A percentile compares a stretch with the other conserved stretches of the same genome.
These are phyloP conservation scores for Phytopythium aichiense DNA, from an alignment of 352 stramenopile genomes.

Conservation along the genomic window DNA sequence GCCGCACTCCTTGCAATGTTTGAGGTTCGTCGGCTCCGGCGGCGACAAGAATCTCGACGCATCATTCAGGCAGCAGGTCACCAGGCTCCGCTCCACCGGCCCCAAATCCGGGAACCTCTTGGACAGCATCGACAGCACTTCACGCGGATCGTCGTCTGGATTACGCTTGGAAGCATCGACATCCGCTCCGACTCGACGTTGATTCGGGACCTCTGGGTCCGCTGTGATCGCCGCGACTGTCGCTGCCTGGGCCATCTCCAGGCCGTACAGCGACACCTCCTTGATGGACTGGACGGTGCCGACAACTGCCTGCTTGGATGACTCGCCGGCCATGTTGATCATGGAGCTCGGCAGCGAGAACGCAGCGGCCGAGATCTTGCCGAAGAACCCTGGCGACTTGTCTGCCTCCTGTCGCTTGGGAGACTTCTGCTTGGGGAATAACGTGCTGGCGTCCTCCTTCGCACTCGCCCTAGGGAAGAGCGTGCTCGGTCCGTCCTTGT, in stretches of 20 bases:
- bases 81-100: slow-evolving; percentile 62
- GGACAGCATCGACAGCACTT: slow-evolving; percentile 65
- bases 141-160: slow-evolving; percentile 23
- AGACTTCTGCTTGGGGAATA: slow-evolving; percentile 20
- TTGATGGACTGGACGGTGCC: slow-evolving; percentile 71
- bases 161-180: background rate
- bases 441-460: slow-evolving; percentile 9
- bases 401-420: slow-evolving; percentile 15
- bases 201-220: slow-evolving; percentile 27
- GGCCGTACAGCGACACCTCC: slow-evolving; percentile 65
- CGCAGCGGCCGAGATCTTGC: slow-evolving; percentile 50
- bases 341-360: slow-evolving; percentile 59
- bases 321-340: slow-evolving; percentile 55
- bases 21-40: slow-evolving; percentile 56
- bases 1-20: slow-evolving; percentile 65
- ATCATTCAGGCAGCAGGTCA: slow-evolving; percentile 61
- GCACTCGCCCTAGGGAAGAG: slow-evolving; percentile 10
- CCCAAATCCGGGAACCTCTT: slow-evolving; percentile 75
- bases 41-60: slow-evolving; percentile 43
- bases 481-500: slow-evolving; percentile 2
- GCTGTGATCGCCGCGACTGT: slow-evolving; percentile 52
- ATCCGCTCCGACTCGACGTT: background rate
- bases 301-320: slow-evolving; percentile 63
- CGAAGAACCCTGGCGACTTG: slow-evolving; percentile 48
- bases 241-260: slow-evolving; percentile 67